Percentiles rank a stretch among this genome's conserved stretches.
Evolutionary conservation across 2,329 filamentous ascomycete genomes (phyloP).

Genomic region (Colletotrichum sansevieriae): DNA sequence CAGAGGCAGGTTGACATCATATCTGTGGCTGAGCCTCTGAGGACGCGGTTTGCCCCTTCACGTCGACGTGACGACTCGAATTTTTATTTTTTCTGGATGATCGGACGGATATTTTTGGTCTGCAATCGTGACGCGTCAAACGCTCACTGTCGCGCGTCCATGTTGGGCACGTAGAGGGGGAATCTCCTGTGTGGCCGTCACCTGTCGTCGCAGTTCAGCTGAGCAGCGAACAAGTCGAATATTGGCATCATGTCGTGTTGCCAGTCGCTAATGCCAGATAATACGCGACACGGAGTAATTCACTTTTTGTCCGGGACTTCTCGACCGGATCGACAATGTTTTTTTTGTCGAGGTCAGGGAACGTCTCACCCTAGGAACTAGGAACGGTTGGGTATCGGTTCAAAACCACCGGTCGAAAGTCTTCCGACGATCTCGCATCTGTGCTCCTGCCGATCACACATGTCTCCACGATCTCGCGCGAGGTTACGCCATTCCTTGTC

Average conservation of each 20-base stretch:
- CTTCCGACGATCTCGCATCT: slow-evolving; percentile 21
- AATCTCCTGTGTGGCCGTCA: slow-evolving; percentile 4
- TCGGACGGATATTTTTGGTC: slow-evolving; percentile 18
- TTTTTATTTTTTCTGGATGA: neutral
- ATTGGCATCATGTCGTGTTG: too few species aligned
- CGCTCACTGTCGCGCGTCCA: neutral
- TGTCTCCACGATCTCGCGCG: neutral
- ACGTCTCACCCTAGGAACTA: neutral
- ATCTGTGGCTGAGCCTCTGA: slow-evolving; percentile 4
- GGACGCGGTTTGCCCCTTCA: neutral
- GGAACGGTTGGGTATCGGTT: slow-evolving; percentile 6
- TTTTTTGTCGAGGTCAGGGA: neutral
- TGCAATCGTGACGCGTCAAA: slow-evolving; percentile 17
- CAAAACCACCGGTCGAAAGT: slow-evolving; percentile 7
- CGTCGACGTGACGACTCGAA: neutral
- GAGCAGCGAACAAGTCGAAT: neutral
- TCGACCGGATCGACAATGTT: neutral
- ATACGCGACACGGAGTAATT: too few species aligned
- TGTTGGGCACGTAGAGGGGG: neutral
- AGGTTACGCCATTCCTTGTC: slow-evolving; percentile 8
- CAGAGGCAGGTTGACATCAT: slow-evolving; percentile 8
- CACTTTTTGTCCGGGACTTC: neutral
- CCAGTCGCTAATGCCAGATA: neutral
- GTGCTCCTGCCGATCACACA: slow-evolving; percentile 23
- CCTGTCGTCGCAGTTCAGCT: neutral